Percentiles rank a stretch among this genome's conserved stretches.
Evolutionary conservation across 805 yeast species (phyloP).

Genomic region (Aciculoconidium aculeatum): DNA sequence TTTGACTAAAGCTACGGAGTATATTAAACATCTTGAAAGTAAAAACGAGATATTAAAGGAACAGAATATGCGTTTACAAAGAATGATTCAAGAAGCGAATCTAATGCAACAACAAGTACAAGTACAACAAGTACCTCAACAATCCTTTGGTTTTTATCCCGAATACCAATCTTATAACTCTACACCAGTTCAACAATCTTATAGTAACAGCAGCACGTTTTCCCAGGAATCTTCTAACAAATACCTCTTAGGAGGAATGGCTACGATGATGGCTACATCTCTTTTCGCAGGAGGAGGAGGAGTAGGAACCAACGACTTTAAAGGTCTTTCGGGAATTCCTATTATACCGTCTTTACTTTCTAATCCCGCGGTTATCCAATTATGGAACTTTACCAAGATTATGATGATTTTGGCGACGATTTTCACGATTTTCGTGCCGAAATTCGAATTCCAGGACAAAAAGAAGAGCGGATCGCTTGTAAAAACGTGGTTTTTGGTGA

Average conservation of each 20-base stretch:
- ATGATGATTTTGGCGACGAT: slow-evolving; percentile 10
- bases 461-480: slow-evolving; percentile 6
- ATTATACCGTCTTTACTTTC: slow-evolving; percentile 13
- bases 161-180: slow-evolving; percentile 14
- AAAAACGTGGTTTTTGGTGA: slow-evolving; percentile 20
- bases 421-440: slow-evolving; percentile 9
- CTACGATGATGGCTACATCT: slow-evolving; percentile 58
- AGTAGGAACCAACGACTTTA: slow-evolving; percentile 33
- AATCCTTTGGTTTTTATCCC: slow-evolving; percentile 17
- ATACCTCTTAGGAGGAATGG: slow-evolving; percentile 57
- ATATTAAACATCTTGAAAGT: slow-evolving; percentile 64
- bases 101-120: slow-evolving; percentile 7
- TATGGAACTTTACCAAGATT: slow-evolving; percentile 8
- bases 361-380: slow-evolving; percentile 5
- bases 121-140: slow-evolving; percentile 4
- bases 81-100: slow-evolving; percentile 31
- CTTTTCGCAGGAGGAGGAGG: slow-evolving; percentile 43
- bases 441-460: background rate
- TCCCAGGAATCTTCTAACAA: slow-evolving; percentile 27
- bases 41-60: slow-evolving; percentile 46
- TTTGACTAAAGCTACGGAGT: slow-evolving; percentile 69
- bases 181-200: slow-evolving; percentile 13
- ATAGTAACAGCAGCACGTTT: slow-evolving; percentile 7
- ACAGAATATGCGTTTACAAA: slow-evolving; percentile 41
- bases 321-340: slow-evolving; percentile 46